These are phyloP conservation scores for Leishmania aethiopica DNA, from an alignment of 208 protist genomes.

Conservation along the genomic window DNA sequence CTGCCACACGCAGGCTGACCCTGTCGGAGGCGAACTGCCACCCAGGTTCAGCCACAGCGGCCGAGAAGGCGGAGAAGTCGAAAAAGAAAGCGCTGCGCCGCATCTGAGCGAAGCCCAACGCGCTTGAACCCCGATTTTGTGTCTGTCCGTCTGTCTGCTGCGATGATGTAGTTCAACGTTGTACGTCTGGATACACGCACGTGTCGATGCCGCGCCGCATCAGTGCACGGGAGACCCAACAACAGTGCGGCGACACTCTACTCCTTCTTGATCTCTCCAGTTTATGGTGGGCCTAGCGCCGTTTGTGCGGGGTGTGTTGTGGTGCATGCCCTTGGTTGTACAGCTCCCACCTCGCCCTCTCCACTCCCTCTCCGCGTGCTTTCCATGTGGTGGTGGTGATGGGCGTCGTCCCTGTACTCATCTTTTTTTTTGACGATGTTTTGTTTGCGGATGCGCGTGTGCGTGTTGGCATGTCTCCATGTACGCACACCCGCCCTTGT, in stretches of 20 bases:
- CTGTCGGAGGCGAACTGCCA: constrained; percentile 25
- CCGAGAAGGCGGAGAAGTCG: constrained; percentile 26
- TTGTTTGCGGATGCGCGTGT: background rate
- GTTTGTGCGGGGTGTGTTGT: background rate
- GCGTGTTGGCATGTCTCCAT: background rate
- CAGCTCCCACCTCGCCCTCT: background rate
- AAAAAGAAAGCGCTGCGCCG: constrained; percentile 35
- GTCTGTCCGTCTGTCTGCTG: background rate
- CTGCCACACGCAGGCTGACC: constrained; percentile 4
- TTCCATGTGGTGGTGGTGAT: background rate
- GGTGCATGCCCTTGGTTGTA: background rate
- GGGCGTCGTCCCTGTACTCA: background rate
- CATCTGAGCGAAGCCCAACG: constrained; percentile 8
- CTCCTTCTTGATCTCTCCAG: background rate
- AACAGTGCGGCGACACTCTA: background rate
- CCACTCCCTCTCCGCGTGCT: background rate
- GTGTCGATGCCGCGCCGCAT: background rate
- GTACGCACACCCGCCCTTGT: background rate
- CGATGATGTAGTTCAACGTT: background rate
- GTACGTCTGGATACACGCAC: background rate
- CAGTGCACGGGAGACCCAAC: background rate
- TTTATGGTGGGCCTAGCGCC: background rate
- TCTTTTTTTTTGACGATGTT: background rate
- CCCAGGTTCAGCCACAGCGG: background rate
- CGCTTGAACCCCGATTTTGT: background rate